These are phyloP conservation scores for Entomophthora muscae DNA, from an alignment of 371 early-diverging fungal genomes.

Conservation along the genomic window DNA sequence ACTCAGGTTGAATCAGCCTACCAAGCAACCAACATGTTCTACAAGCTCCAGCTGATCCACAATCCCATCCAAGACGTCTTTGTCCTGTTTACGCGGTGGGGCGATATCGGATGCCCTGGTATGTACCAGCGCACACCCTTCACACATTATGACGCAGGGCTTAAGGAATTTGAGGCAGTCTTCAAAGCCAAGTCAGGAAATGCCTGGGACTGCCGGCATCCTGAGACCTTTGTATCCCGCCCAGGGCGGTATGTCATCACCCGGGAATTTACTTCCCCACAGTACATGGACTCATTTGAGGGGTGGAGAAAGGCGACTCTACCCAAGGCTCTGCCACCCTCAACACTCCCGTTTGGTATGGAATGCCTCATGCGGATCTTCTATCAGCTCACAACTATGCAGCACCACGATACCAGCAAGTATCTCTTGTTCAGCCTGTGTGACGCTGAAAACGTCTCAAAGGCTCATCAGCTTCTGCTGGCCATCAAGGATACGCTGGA, in stretches of 20 bases:
- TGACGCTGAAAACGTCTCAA: no score
- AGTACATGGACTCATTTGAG: no score
- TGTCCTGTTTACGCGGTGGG: conserved; percentile 41
- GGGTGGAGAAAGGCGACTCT: no score
- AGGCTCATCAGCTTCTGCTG: conserved; percentile 28
- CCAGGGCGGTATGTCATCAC: conserved; percentile 26
- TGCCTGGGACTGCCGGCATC: conserved; percentile 19
- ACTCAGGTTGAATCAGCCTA: conserved; percentile 19
- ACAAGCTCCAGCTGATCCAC: conserved; percentile 38
- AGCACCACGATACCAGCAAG: conserved; percentile 22
- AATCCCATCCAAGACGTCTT: no score
- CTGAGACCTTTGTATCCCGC: conserved; percentile 17
- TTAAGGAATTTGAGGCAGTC: conserved; percentile 31
- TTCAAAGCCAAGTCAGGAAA: conserved; percentile 39
- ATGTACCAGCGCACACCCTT: conserved; percentile 40
- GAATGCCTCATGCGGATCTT: neutral
- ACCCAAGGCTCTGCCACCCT: no score
- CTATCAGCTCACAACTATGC: neutral
- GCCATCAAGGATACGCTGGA: conserved; percentile 19
- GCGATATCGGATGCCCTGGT: conserved; percentile 23
- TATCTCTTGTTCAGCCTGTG: no score
- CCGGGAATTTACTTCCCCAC: conserved; percentile 7
- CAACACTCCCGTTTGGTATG: neutral
- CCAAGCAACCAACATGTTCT: conserved; percentile 25
- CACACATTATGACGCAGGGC: conserved; percentile 23